These are phyloP conservation scores for Boletus huronensis DNA, from an alignment of 768 basidiomycete species.

Conservation along the genomic window DNA sequence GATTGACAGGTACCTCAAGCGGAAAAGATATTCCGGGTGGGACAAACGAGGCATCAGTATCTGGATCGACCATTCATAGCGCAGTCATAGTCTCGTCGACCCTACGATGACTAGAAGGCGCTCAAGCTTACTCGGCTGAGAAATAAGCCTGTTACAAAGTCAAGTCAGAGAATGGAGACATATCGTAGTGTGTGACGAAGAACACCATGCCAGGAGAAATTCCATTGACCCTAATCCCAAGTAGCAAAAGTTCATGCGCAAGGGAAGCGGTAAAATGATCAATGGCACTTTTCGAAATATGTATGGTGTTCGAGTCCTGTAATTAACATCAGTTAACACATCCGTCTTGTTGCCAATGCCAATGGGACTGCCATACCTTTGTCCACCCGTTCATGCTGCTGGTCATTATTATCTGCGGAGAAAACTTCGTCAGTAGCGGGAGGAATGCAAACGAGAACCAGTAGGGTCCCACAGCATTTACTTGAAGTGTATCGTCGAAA, in stretches of 20 bases:
- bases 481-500: no score
- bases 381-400: background rate
- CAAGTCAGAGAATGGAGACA: background rate
- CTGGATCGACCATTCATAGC: background rate
- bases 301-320: background rate
- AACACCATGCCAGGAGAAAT: background rate
- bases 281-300: no score
- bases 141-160: background rate
- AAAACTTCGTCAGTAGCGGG: background rate
- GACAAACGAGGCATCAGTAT: background rate
- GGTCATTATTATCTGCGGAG: background rate
- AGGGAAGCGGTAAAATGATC: background rate
- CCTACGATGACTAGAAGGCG: background rate
- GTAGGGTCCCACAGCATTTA: no score
- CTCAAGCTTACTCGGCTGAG: background rate
- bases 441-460: background rate
- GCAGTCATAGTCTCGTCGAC: background rate
- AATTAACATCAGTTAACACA: no score
- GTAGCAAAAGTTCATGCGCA: background rate
- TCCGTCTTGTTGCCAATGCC: background rate
- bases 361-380: background rate
- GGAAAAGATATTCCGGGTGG: background rate
- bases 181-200: background rate
- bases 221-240: background rate
- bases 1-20: background rate